Evolutionary conservation across 192 early-diverging fungal genomes (phyloP), one percentile per base, ranked within the genome.

Genomic region (Paraglomus brasilianum): DNA sequence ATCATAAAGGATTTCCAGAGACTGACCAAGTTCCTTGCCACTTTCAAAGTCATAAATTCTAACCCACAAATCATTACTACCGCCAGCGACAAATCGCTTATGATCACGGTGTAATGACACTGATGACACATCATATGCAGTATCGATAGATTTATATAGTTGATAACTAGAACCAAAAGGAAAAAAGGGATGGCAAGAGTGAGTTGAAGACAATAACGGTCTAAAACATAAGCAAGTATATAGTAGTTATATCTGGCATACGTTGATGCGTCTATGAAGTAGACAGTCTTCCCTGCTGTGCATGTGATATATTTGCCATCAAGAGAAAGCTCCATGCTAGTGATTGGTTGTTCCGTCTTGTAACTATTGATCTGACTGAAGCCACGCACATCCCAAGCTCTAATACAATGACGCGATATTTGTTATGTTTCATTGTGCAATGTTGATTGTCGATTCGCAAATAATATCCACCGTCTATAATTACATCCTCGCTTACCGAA

Each of bases 21-120:
- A 57, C 66, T 40, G 69, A 85, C 83, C 83, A 8, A 89, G 71
- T 66, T 91, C 91, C 41, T 85, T 74, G 4, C 88, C 94, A 0
- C 83, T 81, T n/a, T 85, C 85, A 72, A 88, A 94, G 38, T 93
- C 93, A 68, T 89, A 91, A 61, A 89, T 88, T 47, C 93, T 84
- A 41, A 93, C 92, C 81, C 93, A 92, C 43, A 94, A 79, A 74
- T 96, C 94, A 1, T 81, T 83, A 52, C 74, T 83, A 6, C 93
- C 89, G 19, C 94, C 94, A 10, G 89, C 86, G 21, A 94, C 91
- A 72, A 96, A 91, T 41, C 85, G 80, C 13, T 85, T 77, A 60
- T 90, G 88, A 66, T 85, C 78, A 11, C 93, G 94, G 66, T 96
- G 92, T 52, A 96, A 75, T 10, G 92, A 90, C 1, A 91, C 89